phyloP scores from a whole-genome alignment of 768 basidiomycete species.

The Panaeolus papilionaceus region DNA sequence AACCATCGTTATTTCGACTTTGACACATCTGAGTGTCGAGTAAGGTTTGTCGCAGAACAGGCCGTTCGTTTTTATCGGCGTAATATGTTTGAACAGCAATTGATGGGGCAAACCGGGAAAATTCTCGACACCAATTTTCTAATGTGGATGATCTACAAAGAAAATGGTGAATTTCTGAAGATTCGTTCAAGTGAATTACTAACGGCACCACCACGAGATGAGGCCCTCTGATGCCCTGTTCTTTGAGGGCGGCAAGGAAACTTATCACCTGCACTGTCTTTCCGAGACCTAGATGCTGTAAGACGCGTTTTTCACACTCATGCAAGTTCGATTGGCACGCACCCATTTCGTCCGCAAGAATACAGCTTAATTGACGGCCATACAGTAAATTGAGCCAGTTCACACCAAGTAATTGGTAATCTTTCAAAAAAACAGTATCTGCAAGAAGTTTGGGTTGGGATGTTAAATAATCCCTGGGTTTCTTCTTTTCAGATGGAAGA shows the following conservation, averaged over 20 bases:
- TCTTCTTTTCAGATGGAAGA: constrained; percentile 43
- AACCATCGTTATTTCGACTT: constrained; percentile 60
- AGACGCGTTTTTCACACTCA: neutral
- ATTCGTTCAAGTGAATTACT: constrained; percentile 37
- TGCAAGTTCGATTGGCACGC: constrained; percentile 34
- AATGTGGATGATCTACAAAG: constrained; percentile 84
- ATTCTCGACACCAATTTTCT: constrained; percentile 99
- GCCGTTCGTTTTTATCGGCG: constrained; percentile 88
- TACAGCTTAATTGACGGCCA: constrained; percentile 83
- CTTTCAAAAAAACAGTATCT: constrained; percentile 81
- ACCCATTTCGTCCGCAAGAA: constrained; percentile 99
- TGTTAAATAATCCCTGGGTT: constrained; percentile 65
- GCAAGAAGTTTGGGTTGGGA: constrained; percentile 75
- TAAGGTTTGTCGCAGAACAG: constrained; percentile 73
- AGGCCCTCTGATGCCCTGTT: constrained; percentile 78
- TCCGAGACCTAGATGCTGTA: constrained; percentile 73
- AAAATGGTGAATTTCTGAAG: constrained; percentile 19
- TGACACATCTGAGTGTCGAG: constrained; percentile 59
- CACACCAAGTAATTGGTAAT: constrained; percentile 96
- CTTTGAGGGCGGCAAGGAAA: constrained; percentile 90
- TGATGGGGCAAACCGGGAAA: constrained; percentile 86
- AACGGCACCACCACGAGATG: constrained; percentile 96
- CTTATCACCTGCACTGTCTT: constrained; percentile 99
- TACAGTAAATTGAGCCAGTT: constrained; percentile 96
- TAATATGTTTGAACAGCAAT: constrained; percentile 93